Conservation (phyloP, 1,284 basidiomycete species). For the Somion occarium region DNA sequence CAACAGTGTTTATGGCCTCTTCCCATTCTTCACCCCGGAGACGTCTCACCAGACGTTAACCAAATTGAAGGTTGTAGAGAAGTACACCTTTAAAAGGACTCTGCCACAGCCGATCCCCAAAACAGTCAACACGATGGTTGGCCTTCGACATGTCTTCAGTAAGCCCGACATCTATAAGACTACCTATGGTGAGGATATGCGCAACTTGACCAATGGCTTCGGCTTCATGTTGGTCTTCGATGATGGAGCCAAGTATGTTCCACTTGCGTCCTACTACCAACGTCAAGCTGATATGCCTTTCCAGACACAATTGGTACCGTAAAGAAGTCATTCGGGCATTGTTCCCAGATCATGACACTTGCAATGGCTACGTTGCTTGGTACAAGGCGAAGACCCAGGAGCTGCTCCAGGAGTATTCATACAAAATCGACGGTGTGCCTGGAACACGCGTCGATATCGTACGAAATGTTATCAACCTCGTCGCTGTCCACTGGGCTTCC, state of each 20-base stretch:
- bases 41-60: constrained; percentile 56
- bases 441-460: constrained; percentile 60
- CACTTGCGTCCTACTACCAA: not conserved
- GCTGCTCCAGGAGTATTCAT: constrained; percentile 36
- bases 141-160: constrained; percentile 37
- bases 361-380: constrained; percentile 25
- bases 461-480: constrained; percentile 63
- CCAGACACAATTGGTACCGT: constrained; percentile 14
- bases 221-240: constrained; percentile 30
- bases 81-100: constrained; percentile 53
- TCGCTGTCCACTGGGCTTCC: constrained; percentile 64
- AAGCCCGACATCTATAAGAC: constrained; percentile 35
- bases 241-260: constrained; percentile 23
- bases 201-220: constrained; percentile 22
- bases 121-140: constrained; percentile 37
- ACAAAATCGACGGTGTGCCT: constrained; percentile 26
- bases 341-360: constrained; percentile 17
- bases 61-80: constrained; percentile 46
- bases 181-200: constrained; percentile 24
- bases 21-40: constrained; percentile 76
- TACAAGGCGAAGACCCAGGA: constrained; percentile 34
- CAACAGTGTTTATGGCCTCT: constrained; percentile 73
- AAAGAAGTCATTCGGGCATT: constrained; percentile 17
- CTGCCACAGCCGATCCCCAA: constrained; percentile 29
- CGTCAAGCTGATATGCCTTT: constrained; percentile 2